phyloP scores from a whole-genome alignment of 176 grass and related monocot species.

The Typha latifolia region DNA sequence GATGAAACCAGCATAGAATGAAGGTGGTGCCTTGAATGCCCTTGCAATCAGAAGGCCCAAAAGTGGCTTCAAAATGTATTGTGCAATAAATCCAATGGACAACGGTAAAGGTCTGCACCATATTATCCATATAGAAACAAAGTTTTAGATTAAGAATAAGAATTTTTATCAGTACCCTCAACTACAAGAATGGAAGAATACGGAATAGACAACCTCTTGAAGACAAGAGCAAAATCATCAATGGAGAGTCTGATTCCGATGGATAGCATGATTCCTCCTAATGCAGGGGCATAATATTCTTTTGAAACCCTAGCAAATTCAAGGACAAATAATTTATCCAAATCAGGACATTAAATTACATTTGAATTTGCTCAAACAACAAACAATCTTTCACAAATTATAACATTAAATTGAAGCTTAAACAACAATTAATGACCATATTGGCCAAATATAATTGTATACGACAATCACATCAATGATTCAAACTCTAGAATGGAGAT shows the following conservation, averaged over 20 bases:
- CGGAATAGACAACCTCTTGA: conserved; percentile 42
- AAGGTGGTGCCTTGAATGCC: conserved; percentile 45
- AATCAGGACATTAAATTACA: neutral
- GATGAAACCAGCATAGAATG: conserved; percentile 77
- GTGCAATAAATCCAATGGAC: conserved; percentile 59
- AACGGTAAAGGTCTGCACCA: conserved; percentile 60
- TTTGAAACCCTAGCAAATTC: conserved; percentile 61
- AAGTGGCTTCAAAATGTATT: conserved; percentile 71
- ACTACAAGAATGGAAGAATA: conserved; percentile 3
- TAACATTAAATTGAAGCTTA: too few species aligned
- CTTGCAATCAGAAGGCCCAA: conserved; percentile 69
- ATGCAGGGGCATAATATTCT: conserved; percentile 78
- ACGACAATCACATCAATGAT: too few species aligned
- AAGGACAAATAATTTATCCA: conserved; percentile 7
- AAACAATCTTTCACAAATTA: neutral
- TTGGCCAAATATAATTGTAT: too few species aligned
- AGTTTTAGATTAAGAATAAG: conserved; percentile 1
- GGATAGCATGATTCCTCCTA: conserved; percentile 87
- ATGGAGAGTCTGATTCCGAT: conserved; percentile 81
- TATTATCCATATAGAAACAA: conserved; percentile 15
- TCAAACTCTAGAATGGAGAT: too few species aligned
- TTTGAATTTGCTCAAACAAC: neutral
- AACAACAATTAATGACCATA: too few species aligned
- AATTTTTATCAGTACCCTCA: neutral
- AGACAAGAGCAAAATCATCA: conserved; percentile 79